phyloP scores from a whole-genome alignment of 148 eudicot genomes.

The Rhododendron griersonianum region DNA sequence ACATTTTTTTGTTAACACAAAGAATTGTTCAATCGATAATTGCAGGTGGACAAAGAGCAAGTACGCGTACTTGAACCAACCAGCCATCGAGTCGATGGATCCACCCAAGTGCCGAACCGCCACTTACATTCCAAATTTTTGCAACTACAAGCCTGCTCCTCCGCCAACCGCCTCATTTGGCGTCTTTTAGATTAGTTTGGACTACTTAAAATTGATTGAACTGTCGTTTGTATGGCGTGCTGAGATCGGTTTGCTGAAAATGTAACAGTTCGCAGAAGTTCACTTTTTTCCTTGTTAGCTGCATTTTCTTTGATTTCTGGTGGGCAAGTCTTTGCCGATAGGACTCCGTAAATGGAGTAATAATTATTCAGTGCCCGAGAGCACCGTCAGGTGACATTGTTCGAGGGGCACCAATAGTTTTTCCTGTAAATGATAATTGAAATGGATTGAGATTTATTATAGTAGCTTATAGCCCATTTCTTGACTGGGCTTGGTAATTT shows the following conservation, averaged over 20 bases:
- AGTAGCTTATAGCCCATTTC: not conserved
- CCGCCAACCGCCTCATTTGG: constrained; percentile 18
- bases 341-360: no score
- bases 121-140: constrained; percentile 37
- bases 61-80: constrained; percentile 74
- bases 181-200: constrained; percentile 6
- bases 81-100: constrained; percentile 33
- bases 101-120: constrained; percentile 24
- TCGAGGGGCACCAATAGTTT: no score
- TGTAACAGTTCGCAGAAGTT: not conserved
- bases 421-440: not conserved
- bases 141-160: constrained; percentile 25
- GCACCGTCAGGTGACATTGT: no score
- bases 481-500: not conserved
- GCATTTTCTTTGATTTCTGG: not conserved
- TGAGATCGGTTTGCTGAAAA: not conserved
- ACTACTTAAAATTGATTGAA: not conserved
- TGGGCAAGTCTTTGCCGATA: not conserved
- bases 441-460: not conserved
- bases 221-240: not conserved
- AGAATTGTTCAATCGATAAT: not conserved
- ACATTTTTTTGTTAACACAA: not conserved
- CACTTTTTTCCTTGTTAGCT: not conserved
- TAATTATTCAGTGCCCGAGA: not conserved
- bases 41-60: constrained; percentile 89